phyloP scores from a whole-genome alignment of 2,329 filamentous ascomycete genomes.

The Trichoderma pleuroti region DNA sequence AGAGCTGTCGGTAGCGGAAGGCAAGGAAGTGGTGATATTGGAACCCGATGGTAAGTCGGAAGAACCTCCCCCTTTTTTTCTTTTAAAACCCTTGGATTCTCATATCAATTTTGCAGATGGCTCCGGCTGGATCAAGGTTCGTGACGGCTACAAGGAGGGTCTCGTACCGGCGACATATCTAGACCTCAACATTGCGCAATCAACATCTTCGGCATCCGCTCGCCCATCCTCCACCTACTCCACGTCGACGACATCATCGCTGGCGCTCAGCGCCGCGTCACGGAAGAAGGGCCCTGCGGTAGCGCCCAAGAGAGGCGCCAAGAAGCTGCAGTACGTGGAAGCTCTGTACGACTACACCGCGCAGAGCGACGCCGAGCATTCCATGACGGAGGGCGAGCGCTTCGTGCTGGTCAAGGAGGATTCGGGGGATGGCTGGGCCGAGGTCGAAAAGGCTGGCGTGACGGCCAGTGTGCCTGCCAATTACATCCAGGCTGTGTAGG shows the following conservation, averaged over 20 bases:
- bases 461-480: slow-evolving; percentile 90
- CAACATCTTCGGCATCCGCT: slow-evolving; percentile 43
- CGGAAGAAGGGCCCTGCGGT: slow-evolving; percentile 93
- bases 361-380: slow-evolving; percentile 80
- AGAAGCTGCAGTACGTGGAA: slow-evolving; percentile 91
- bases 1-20: slow-evolving; percentile 77
- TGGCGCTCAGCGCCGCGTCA: slow-evolving; percentile 29
- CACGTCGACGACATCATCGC: slow-evolving; percentile 52
- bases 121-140: slow-evolving; percentile 85
- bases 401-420: slow-evolving; percentile 89
- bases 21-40: slow-evolving; percentile 70
- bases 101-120: slow-evolving; percentile 61
- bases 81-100: neutral
- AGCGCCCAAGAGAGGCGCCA: slow-evolving; percentile 83
- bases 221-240: slow-evolving; percentile 75
- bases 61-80: neutral
- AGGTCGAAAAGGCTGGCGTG: slow-evolving; percentile 86
- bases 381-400: slow-evolving; percentile 84
- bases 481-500: slow-evolving; percentile 75
- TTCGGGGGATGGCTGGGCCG: slow-evolving; percentile 90
- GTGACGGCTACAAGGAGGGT: slow-evolving; percentile 70
- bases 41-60: slow-evolving; percentile 77
- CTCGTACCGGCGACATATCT: slow-evolving; percentile 85
- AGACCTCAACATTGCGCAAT: slow-evolving; percentile 53
- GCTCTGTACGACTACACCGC: slow-evolving; percentile 90